phyloP scores from a whole-genome alignment of 2,329 filamentous ascomycete genomes.

The Coniochaeta hoffmannii region DNA sequence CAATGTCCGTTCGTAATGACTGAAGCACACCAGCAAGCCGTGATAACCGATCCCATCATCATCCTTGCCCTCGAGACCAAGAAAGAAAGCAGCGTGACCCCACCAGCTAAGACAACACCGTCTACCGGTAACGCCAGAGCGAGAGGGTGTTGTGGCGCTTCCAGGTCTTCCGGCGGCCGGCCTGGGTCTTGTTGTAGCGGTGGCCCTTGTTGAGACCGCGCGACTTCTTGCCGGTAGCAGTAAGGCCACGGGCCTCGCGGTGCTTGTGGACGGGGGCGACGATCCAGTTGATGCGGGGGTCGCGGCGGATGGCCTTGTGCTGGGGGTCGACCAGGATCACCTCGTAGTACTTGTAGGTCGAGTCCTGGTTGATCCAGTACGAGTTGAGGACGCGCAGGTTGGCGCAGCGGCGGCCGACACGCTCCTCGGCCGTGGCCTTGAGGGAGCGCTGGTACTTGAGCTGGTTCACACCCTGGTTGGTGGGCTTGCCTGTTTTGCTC shows the following conservation, averaged over 20 bases:
- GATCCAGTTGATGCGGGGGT: conserved; percentile 99
- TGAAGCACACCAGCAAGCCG: not conserved
- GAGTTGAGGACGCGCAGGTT: conserved; percentile 99
- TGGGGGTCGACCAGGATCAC: conserved; percentile 99
- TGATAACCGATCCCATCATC: not conserved
- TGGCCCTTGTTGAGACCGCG: conserved; percentile 99
- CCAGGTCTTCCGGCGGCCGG: conserved; percentile 99
- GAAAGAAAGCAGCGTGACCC: not conserved
- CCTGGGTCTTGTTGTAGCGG: conserved; percentile 96
- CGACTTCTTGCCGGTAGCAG: conserved; percentile 98
- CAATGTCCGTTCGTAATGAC: not conserved
- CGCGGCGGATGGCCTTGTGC: conserved; percentile 99
- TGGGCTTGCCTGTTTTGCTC: conserved; percentile 80
- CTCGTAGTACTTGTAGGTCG: conserved; percentile 99
- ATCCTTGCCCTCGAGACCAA: not conserved
- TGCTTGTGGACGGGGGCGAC: conserved; percentile 99
- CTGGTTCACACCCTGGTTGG: conserved; percentile 99
- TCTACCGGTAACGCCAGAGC: conserved; percentile 95
- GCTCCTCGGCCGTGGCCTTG: conserved; percentile 96
- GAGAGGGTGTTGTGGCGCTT: conserved; percentile 99
- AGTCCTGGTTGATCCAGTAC: conserved; percentile 99
- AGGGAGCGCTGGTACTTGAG: conserved; percentile 99
- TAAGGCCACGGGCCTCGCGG: conserved; percentile 95
- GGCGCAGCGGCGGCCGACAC: conserved; percentile 97
- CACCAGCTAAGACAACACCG: conserved; percentile 8